A percentile compares a stretch with the other conserved stretches of the same genome.
These are phyloP conservation scores for Dissophora globulifera DNA, from an alignment of 192 early-diverging fungal genomes.

Conservation along the genomic window DNA sequence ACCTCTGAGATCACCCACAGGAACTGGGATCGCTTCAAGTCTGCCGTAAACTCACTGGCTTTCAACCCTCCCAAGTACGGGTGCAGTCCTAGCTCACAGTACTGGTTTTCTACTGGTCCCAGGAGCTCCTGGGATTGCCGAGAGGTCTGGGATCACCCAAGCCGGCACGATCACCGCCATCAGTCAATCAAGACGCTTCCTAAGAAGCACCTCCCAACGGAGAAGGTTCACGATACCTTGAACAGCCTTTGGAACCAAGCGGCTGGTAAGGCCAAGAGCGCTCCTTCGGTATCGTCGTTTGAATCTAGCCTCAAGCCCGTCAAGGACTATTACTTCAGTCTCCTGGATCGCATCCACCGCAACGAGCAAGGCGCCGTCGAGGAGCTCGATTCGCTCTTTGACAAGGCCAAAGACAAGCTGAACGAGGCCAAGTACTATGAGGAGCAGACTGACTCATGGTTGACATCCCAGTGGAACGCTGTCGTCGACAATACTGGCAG, in stretches of 20 bases:
- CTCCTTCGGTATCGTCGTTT: conserved; percentile 28
- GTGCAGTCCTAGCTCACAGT: conserved; percentile 37
- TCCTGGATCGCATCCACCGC: conserved; percentile 16
- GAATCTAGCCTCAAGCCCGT: conserved; percentile 28
- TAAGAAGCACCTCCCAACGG: conserved; percentile 32
- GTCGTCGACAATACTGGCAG: conserved; percentile 36
- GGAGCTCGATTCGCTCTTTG: conserved; percentile 25
- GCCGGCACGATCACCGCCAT: conserved; percentile 23
- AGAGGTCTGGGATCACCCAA: conserved; percentile 49
- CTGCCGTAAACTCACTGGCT: conserved; percentile 35
- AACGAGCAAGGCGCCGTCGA: conserved; percentile 16
- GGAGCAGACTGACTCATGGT: conserved; percentile 46
- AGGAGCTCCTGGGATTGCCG: conserved; percentile 52
- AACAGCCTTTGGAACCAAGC: conserved; percentile 22
- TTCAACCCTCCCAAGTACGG: conserved; percentile 51
- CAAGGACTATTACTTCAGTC: conserved; percentile 18
- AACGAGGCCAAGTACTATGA: conserved; percentile 50
- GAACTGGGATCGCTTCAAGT: conserved; percentile 50
- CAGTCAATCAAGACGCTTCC: conserved; percentile 27
- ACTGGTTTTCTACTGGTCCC: conserved; percentile 57
- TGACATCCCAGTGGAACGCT: conserved; percentile 44
- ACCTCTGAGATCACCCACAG: conserved; percentile 20
- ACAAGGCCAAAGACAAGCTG: conserved; percentile 39
- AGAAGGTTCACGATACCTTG: conserved; percentile 33
- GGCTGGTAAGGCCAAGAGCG: conserved; percentile 14